These are phyloP conservation scores for Aspergillus floridensis DNA, from an alignment of 2,329 filamentous ascomycete genomes.

Conservation along the genomic window DNA sequence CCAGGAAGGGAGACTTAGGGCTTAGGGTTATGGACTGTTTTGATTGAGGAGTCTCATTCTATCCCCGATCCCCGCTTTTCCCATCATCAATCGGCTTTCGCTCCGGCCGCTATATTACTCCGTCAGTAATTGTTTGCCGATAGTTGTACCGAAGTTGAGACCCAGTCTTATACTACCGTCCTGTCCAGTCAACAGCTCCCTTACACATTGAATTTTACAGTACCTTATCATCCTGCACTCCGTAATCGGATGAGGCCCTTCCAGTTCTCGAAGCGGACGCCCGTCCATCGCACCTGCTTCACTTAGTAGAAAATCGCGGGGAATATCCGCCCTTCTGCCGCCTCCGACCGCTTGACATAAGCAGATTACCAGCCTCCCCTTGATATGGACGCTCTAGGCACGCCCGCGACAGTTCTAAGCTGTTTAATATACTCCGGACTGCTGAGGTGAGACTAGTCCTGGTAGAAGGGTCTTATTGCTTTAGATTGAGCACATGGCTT, in stretches of 20 bases:
- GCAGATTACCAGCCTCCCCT: background rate
- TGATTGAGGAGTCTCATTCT: background rate
- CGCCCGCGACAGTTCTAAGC: background rate
- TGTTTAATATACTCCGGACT: background rate
- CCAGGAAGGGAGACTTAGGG: constrained; percentile 20
- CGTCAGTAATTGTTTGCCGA: background rate
- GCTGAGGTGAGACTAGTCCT: background rate
- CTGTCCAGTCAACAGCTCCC: no score
- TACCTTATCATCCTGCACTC: no score
- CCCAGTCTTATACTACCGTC: background rate
- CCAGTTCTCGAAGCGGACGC: no score
- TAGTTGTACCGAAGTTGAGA: background rate
- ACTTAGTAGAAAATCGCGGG: background rate
- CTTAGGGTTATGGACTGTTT: constrained; percentile 17
- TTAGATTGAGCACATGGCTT: constrained; percentile 9
- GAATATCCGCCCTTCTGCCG: background rate
- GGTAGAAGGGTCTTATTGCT: background rate
- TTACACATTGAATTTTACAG: no score
- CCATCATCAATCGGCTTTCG: background rate
- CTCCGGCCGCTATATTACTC: background rate
- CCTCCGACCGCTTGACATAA: background rate
- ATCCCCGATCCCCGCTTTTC: constrained; percentile 2
- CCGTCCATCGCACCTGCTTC: background rate
- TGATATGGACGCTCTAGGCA: background rate
- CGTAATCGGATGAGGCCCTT: no score